Base-by-base conservation (phyloP, 1,139 yeast genomes). In the Kodamaea suecica region DNA sequence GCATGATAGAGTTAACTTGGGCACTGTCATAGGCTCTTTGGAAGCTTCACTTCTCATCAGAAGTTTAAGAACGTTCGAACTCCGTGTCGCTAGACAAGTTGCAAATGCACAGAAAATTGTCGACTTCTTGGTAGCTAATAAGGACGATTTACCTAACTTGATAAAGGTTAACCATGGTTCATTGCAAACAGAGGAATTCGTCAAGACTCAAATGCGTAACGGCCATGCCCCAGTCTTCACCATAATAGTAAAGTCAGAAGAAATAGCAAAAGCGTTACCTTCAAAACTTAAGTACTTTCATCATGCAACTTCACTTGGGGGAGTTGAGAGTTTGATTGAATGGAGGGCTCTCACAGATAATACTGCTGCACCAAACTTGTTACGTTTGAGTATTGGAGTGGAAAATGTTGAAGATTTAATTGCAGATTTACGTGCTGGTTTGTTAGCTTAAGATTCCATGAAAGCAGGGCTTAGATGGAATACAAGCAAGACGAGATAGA, bases 301-400 rank as follows among this genome's bases (percentile, higher is more conserved):
- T 43, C 97, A 90, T 59, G 95, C 97, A 2, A 88, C 97, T 1
- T 85, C 95, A 4, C 67, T 90, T 20, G 97, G 97, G 27, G 95
- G 97, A n/a, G 86, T 84, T 5, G 97, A 90, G 57, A 84, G 95
- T 37, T 67, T 88, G 49, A 78, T 88, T 41, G 97, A 90, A 59
- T 87, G 96, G 95, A 76, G 96, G 52, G 82, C 87, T 1, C 55
- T 88, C 61, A 72, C 85, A 33, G 96, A 87, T 52, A 55, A 70
- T 1, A 50, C 61, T 3, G 80, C 79, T 10, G 62, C 73, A 24
- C 71, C 75, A 17, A 70, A 73, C 1, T 57, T 87, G 27, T 59
- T 88, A 31, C 73, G 97, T 55, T 62, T 88, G 4, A 84, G 95
- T 39, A 69, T 84, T 34, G 97, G 97, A 12, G 72, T 80, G 30